A percentile compares a stretch with the other conserved stretches of the same genome.
phyloP scores from a whole-genome alignment of 2,329 filamentous ascomycete species.

The Boeremia exigua region DNA sequence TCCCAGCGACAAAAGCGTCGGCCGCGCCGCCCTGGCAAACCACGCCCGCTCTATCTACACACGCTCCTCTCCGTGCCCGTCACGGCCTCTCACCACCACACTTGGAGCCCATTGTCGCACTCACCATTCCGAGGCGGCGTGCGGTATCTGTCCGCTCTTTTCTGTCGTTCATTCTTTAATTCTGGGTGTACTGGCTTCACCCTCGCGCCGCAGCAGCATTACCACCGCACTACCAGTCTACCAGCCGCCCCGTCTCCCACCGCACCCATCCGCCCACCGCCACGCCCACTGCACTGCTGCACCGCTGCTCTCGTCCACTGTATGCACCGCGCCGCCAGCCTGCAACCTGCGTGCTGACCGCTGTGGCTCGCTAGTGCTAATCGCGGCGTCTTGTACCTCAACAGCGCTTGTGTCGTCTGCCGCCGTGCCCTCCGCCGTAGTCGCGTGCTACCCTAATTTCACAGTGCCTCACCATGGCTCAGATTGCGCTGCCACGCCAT shows the following conservation, averaged over 20 bases:
- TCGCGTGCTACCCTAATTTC: conserved; percentile 19
- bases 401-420: conserved; percentile 50
- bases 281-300: conserved; percentile 3
- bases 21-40: conserved; percentile 26
- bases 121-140: conserved; percentile 36
- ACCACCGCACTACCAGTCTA: conserved; percentile 3
- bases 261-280: conserved; percentile 7
- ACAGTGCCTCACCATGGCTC: conserved; percentile 43
- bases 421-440: conserved; percentile 39
- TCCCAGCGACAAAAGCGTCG: conserved; percentile 28
- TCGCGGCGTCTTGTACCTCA: conserved; percentile 43
- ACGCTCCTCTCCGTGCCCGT: conserved; percentile 25
- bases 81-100: conserved; percentile 19
- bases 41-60: conserved; percentile 29
- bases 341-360: conserved; percentile 41
- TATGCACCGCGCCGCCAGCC: conserved; percentile 28
- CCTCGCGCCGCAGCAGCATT: conserved; percentile 23
- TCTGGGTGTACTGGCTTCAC: conserved; percentile 48
- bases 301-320: conserved; percentile 24
- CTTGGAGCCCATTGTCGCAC: conserved; percentile 44
- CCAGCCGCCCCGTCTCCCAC: conserved; percentile 5
- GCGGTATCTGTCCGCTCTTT: conserved; percentile 49
- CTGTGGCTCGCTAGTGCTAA: conserved; percentile 35
- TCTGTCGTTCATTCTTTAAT: conserved; percentile 46
- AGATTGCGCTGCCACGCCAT: conserved; percentile 50